Conservation (phyloP, 805 yeast species). For the Maudiozyma barnettii region DNA sequence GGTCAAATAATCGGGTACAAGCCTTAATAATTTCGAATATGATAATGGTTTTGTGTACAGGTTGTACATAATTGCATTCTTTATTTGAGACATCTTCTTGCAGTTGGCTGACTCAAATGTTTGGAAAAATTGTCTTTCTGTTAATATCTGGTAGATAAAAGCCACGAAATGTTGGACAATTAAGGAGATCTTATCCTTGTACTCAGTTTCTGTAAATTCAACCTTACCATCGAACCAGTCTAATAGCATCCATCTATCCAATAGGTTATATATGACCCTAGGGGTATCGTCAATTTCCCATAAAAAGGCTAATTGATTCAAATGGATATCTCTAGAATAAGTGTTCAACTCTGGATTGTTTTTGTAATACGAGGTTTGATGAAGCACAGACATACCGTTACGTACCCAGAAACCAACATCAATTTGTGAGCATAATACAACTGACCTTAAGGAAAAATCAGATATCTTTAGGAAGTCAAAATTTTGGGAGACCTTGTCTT, state of each 20-base stretch:
- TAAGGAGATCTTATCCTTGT: slow-evolving; percentile 39
- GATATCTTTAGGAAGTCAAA: slow-evolving; percentile 39
- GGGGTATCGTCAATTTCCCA: slow-evolving; percentile 41
- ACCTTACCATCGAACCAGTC: slow-evolving; percentile 38
- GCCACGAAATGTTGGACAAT: slow-evolving; percentile 75
- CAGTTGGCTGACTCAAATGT: slow-evolving; percentile 30
- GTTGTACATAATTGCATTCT: slow-evolving; percentile 38
- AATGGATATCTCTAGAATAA: slow-evolving; percentile 63
- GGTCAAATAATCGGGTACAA: slow-evolving; percentile 28
- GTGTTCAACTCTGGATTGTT: slow-evolving; percentile 43
- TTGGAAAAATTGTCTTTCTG: slow-evolving; percentile 57
- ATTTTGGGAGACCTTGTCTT: slow-evolving; percentile 1
- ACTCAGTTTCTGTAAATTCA: slow-evolving; percentile 34
- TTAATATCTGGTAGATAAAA: slow-evolving; percentile 56
- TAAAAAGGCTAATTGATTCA: slow-evolving; percentile 54
- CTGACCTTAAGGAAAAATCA: slow-evolving; percentile 49
- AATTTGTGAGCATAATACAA: slow-evolving; percentile 54
- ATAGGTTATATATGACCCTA: slow-evolving; percentile 44
- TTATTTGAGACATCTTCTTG: slow-evolving; percentile 27
- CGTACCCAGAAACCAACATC: slow-evolving; percentile 64
- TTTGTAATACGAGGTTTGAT: slow-evolving; percentile 42
- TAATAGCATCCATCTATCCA: slow-evolving; percentile 54
- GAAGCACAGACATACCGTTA: slow-evolving; percentile 49
- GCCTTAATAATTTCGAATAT: slow-evolving; percentile 40
- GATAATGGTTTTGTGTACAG: slow-evolving; percentile 45